Conservation (phyloP, 805 yeast species). For the Sugiyamaella floridensis region DNA sequence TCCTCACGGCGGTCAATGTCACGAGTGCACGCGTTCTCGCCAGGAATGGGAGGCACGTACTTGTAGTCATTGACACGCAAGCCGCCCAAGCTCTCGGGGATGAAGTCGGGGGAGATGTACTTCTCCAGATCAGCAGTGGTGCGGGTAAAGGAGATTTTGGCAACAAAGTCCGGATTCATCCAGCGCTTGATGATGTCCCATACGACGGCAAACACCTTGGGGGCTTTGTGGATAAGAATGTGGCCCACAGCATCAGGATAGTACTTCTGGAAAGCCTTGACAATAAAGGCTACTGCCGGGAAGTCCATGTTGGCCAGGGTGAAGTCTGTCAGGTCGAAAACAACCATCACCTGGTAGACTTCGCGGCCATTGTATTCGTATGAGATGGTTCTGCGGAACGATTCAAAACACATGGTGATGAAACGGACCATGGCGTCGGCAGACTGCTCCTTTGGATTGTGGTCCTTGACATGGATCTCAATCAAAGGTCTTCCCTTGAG, state of each 20-base stretch:
- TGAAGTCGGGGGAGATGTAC: conserved; percentile 49
- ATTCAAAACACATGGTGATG: conserved; percentile 71
- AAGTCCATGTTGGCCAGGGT: conserved; percentile 91
- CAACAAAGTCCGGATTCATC: conserved; percentile 94
- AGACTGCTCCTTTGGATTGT: conserved; percentile 59
- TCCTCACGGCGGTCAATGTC: conserved; percentile 41
- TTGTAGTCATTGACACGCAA: conserved; percentile 48
- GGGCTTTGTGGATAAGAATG: conserved; percentile 84
- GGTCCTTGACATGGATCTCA: conserved; percentile 69
- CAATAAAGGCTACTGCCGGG: conserved; percentile 79
- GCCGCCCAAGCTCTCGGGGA: conserved; percentile 76
- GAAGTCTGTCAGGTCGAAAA: conserved; percentile 83
- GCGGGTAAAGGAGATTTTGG: conserved; percentile 81
- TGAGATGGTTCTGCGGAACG: conserved; percentile 41
- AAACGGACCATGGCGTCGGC: conserved; percentile 66
- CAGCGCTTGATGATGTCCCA: conserved; percentile 91
- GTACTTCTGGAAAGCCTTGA: conserved; percentile 86
- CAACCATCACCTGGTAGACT: conserved; percentile 70
- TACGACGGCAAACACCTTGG: conserved; percentile 91
- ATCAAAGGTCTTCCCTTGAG: conserved; percentile 70
- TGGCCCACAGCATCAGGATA: conserved; percentile 89
- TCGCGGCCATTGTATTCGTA: not conserved
- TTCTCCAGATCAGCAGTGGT: conserved; percentile 56
- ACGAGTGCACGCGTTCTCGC: conserved; percentile 45
- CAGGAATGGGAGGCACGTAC: conserved; percentile 55